Conservation (phyloP, 1,139 yeast genomes). For the Geotrichum carabidarum region DNA sequence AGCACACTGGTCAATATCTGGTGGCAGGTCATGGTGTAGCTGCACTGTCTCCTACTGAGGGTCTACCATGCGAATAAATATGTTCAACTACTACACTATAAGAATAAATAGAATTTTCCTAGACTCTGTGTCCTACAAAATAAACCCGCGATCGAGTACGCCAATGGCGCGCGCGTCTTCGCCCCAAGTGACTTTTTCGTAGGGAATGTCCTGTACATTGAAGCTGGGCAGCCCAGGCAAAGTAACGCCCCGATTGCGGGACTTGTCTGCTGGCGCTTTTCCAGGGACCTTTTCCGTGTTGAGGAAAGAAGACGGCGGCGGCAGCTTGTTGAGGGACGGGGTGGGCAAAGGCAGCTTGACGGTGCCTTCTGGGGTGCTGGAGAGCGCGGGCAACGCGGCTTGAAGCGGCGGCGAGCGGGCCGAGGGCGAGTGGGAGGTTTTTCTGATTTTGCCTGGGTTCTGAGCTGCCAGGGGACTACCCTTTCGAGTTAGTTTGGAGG, state of each 20-base stretch:
- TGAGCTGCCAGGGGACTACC: conserved; percentile 3
- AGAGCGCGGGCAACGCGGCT: neutral
- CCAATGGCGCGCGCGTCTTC: conserved; percentile 35
- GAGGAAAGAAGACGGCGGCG: conserved; percentile 3
- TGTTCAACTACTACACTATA: no score
- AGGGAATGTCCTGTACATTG: conserved; percentile 28
- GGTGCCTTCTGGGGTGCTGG: neutral
- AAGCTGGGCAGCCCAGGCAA: conserved; percentile 11
- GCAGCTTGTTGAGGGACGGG: neutral
- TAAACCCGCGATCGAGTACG: conserved; percentile 31
- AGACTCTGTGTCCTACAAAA: conserved; percentile 2
- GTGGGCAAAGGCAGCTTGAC: neutral
- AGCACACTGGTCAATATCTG: no score
- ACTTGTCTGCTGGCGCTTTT: neutral
- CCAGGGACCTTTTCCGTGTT: neutral
- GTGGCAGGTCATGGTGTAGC: no score
- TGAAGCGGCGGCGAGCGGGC: neutral
- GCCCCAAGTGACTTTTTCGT: conserved; percentile 30
- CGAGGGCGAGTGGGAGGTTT: neutral
- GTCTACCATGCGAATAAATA: neutral
- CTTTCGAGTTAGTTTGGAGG: neutral
- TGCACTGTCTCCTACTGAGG: no score
- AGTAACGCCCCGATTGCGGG: neutral
- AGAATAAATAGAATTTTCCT: no score
- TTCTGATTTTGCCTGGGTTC: neutral